These are phyloP conservation scores for Diplodia sapinea DNA, from an alignment of 2,329 filamentous ascomycete genomes.

Conservation along the genomic window DNA sequence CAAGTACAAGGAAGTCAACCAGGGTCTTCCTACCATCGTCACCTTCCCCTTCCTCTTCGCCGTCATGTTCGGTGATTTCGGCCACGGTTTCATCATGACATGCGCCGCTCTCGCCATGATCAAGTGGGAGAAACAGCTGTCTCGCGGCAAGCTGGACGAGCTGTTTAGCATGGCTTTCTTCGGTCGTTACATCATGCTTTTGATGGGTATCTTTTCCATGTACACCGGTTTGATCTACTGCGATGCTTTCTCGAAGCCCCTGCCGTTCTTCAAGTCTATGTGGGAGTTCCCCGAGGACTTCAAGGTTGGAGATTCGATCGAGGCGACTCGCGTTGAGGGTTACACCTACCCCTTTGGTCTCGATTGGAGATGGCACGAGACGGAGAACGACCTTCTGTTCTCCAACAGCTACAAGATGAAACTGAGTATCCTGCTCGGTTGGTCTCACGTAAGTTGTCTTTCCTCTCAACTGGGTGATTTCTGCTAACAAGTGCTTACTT, in stretches of 20 bases:
- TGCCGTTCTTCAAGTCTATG: conserved; percentile 86
- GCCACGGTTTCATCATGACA: conserved; percentile 90
- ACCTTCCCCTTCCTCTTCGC: conserved; percentile 99
- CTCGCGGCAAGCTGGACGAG: conserved; percentile 89
- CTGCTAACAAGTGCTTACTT: conserved; percentile 37
- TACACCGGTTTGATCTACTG: conserved; percentile 98
- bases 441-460: conserved; percentile 71
- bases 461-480: neutral
- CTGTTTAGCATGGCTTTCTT: conserved; percentile 99
- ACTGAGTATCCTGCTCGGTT: conserved; percentile 95
- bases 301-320: conserved; percentile 67
- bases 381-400: conserved; percentile 94
- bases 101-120: conserved; percentile 88
- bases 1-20: conserved; percentile 97
- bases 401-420: conserved; percentile 99
- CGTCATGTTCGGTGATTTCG: conserved; percentile 99
- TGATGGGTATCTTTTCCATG: conserved; percentile 97
- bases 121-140: conserved; percentile 87
- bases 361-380: conserved; percentile 95
- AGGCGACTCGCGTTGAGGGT: conserved; percentile 66
- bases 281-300: conserved; percentile 84
- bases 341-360: conserved; percentile 96
- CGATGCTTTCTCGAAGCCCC: conserved; percentile 91
- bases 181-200: conserved; percentile 95
- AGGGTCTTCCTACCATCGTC: conserved; percentile 90